Conservation (phyloP, 306 rosid species). For the Prunus salicina region DNA sequence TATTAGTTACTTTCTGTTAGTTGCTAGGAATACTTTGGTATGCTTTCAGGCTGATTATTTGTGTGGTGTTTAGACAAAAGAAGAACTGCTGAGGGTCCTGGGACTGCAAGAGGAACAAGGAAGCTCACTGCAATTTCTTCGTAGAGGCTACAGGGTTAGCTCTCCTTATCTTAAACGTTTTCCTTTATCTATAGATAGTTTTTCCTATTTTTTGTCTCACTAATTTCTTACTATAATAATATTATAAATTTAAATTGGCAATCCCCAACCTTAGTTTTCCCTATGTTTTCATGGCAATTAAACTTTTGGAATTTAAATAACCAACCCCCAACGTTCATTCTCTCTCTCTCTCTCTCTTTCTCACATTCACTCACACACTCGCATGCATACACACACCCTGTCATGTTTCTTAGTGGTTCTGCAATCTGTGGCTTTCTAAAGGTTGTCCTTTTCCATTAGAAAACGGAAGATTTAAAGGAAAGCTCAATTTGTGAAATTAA, state of each 20-base stretch:
- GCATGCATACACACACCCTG: no score
- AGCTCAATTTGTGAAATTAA: no score
- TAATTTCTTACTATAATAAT: no score
- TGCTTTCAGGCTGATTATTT: constrained; percentile 31
- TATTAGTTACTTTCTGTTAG: constrained; percentile 18
- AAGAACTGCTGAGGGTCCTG: constrained; percentile 85
- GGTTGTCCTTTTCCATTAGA: no score
- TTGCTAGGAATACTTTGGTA: constrained; percentile 1
- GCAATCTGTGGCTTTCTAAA: no score
- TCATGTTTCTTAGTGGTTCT: no score
- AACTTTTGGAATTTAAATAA: no score
- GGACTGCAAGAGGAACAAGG: constrained; percentile 93
- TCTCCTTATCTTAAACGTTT: constrained; percentile 17
- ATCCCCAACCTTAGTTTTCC: background rate
- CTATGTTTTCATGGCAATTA: no score
- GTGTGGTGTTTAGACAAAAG: constrained; percentile 62
- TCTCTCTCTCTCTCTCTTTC: no score
- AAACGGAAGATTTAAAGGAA: no score
- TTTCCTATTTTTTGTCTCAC: background rate
- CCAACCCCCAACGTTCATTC: no score
- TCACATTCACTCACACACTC: no score
- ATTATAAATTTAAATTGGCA: background rate
- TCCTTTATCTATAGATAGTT: constrained; percentile 8
- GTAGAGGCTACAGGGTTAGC: constrained; percentile 88
- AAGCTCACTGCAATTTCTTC: constrained; percentile 90